Percentiles rank a stretch among this genome's conserved stretches.
Evolutionary conservation across 306 rosid species (phyloP).

Genomic region (Carpinus fangiana): DNA sequence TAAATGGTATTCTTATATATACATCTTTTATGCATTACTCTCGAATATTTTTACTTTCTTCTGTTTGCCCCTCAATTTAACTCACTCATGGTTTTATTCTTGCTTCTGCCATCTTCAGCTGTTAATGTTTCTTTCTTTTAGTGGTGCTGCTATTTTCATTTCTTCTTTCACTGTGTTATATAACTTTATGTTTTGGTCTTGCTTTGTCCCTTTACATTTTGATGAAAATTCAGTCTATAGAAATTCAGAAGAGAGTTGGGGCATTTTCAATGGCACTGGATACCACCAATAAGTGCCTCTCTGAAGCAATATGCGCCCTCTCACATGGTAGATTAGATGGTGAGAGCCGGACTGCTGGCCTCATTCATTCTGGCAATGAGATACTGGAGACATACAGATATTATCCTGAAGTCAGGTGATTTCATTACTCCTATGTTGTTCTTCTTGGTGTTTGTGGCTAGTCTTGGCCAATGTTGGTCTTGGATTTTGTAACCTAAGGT

Average conservation of each 20-base stretch:
- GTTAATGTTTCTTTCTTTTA: not conserved
- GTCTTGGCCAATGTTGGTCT: constrained; percentile 12
- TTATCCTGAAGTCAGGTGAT: constrained; percentile 74
- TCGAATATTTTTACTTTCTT: not conserved
- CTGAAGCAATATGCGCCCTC: constrained; percentile 88
- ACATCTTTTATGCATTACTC: too few relatives aligned
- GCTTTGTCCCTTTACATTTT: not conserved
- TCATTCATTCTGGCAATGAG: constrained; percentile 92
- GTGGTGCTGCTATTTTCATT: not conserved
- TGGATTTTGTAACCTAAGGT: not conserved
- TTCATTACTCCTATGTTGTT: constrained; percentile 16
- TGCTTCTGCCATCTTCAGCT: constrained; percentile 12
- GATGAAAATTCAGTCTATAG: constrained; percentile 63
- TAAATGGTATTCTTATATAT: not conserved
- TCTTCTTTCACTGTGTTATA: not conserved
- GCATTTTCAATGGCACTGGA: constrained; percentile 94
- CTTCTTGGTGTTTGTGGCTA: constrained; percentile 2
- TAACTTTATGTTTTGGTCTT: not conserved
- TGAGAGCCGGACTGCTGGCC: constrained; percentile 85
- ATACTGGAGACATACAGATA: constrained; percentile 77
- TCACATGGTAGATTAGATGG: constrained; percentile 96
- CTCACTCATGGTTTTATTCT: not conserved
- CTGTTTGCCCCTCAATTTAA: not conserved
- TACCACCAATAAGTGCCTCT: constrained; percentile 90
- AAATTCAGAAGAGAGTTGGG: constrained; percentile 90